Conservation (phyloP, 176 grass and related monocot genomes). For the Coix lacrymajobi region DNA sequence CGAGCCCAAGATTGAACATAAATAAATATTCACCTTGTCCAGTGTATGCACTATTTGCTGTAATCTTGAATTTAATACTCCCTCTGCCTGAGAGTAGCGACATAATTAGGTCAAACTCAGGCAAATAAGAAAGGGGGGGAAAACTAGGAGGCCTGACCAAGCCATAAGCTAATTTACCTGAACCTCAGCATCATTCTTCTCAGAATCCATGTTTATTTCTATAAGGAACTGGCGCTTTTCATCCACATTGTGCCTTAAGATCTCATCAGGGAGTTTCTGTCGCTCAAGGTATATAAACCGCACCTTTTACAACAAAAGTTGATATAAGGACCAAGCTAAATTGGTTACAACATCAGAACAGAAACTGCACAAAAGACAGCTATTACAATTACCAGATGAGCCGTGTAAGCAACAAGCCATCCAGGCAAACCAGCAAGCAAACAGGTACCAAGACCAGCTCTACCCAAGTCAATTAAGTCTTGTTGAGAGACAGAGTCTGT, state of each 20-base stretch:
- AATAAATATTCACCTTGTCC: constrained; percentile 64
- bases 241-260: constrained; percentile 80
- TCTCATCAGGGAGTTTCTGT: constrained; percentile 83
- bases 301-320: constrained; percentile 59
- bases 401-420: constrained; percentile 96
- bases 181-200: constrained; percentile 88
- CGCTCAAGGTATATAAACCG: constrained; percentile 96
- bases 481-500: constrained; percentile 78
- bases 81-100: constrained; percentile 61
- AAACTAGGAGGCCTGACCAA: constrained; percentile 4
- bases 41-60: constrained; percentile 93
- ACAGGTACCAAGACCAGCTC: constrained; percentile 96
- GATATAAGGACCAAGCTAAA: constrained; percentile 3
- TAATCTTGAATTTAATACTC: constrained; percentile 90
- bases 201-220: constrained; percentile 80
- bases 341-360: constrained; percentile 6
- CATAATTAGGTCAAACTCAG: constrained; percentile 11
- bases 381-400: constrained; percentile 66
- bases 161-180: constrained; percentile 48
- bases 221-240: constrained; percentile 90
- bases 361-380: constrained; percentile 27
- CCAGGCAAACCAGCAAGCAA: constrained; percentile 89
- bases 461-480: constrained; percentile 90
- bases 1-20: constrained; percentile 16
- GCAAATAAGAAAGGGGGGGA: not conserved